Evolutionary conservation across 352 stramenopile genomes (phyloP).

Genomic region (Phytopythium delawarense): DNA sequence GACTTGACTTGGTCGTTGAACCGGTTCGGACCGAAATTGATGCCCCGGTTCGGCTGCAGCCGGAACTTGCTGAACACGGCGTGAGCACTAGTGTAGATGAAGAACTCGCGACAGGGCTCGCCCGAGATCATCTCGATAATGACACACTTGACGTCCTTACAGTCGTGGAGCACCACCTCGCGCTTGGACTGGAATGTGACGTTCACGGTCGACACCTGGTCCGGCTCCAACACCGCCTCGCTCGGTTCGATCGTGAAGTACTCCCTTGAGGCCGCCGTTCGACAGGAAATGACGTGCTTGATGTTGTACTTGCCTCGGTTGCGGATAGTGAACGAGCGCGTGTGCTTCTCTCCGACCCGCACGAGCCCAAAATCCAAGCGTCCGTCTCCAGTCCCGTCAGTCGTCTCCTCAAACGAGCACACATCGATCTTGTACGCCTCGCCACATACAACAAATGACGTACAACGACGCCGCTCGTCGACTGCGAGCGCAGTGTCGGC

Average conservation of each 20-base stretch:
- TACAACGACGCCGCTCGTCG: constrained; percentile 25
- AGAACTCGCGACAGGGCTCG: constrained; percentile 88
- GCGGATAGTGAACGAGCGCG: constrained; percentile 77
- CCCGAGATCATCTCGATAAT: constrained; percentile 92
- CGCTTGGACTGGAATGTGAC: constrained; percentile 76
- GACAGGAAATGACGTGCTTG: constrained; percentile 75
- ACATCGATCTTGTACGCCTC: constrained; percentile 92
- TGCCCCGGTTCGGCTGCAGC: constrained; percentile 84
- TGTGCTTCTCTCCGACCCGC: constrained; percentile 87
- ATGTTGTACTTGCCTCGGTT: constrained; percentile 95
- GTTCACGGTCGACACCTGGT: constrained; percentile 55
- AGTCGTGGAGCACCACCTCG: constrained; percentile 87
- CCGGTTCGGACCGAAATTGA: constrained; percentile 92
- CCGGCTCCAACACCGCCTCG: constrained; percentile 74
- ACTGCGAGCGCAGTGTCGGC: constrained; percentile 53
- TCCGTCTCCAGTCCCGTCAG: constrained; percentile 33
- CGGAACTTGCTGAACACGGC: constrained; percentile 86
- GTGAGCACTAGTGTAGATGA: constrained; percentile 65
- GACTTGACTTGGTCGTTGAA: constrained; percentile 80
- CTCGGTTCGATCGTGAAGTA: constrained; percentile 82
- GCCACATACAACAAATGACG: constrained; percentile 47
- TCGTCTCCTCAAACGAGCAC: constrained; percentile 64
- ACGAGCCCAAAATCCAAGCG: constrained; percentile 91
- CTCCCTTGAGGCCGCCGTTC: constrained; percentile 39
- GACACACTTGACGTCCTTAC: constrained; percentile 90